Conservation (phyloP, 106 monocot species). For the Phalaenopsis aphrodite region DNA sequence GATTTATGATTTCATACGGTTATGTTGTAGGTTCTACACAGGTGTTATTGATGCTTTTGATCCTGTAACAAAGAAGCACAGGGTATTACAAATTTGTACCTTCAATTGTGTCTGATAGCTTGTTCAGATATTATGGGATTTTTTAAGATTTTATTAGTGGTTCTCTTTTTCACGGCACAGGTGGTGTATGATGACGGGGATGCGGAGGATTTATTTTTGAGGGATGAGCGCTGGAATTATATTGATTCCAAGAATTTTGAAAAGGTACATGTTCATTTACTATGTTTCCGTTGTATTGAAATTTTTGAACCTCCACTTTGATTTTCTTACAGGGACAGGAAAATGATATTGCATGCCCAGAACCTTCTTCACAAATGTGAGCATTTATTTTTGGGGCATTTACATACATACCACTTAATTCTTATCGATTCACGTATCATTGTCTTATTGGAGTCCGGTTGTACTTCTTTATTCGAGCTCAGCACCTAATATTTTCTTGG, state of each 20-base stretch:
- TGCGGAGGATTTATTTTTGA: neutral
- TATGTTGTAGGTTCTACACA: slow-evolving; percentile 10
- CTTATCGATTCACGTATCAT: no score
- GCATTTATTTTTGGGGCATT: neutral
- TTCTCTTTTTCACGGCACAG: neutral
- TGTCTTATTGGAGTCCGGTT: no score
- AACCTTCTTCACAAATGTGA: slow-evolving; percentile 2
- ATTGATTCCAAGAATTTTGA: neutral
- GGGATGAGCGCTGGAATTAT: slow-evolving; percentile 1
- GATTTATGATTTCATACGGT: neutral
- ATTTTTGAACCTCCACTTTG: neutral
- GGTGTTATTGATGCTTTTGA: slow-evolving; percentile 10
- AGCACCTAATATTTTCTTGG: no score
- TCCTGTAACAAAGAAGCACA: neutral
- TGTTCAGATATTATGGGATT: neutral
- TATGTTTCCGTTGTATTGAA: neutral
- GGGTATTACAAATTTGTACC: neutral
- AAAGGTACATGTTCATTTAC: neutral
- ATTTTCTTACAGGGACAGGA: neutral
- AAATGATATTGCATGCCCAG: neutral
- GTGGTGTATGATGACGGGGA: slow-evolving; percentile 11
- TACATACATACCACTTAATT: neutral
- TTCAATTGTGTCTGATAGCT: neutral
- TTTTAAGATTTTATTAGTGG: neutral
- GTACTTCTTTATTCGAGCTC: no score